phyloP scores from a whole-genome alignment of 495 filamentous ascomycete species.

The Podospora didyma region DNA sequence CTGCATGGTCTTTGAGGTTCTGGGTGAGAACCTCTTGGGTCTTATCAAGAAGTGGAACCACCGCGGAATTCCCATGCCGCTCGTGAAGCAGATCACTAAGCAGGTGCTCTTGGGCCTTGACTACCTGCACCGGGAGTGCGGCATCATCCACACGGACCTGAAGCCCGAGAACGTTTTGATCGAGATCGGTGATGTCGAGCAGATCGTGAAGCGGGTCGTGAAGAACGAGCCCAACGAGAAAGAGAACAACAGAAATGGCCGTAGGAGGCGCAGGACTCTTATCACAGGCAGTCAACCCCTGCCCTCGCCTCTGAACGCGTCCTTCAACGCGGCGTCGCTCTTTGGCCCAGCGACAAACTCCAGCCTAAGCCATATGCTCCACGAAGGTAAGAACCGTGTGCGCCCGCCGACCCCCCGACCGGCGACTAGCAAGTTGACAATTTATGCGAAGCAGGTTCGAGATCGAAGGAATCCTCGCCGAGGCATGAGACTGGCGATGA shows the following conservation, averaged over 20 bases:
- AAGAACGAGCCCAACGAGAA: slow-evolving; percentile 78
- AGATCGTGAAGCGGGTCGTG: slow-evolving; percentile 92
- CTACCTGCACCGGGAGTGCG: slow-evolving; percentile 95
- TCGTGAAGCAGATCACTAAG: slow-evolving; percentile 98
- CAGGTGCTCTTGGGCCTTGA: slow-evolving; percentile 94
- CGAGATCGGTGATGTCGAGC: slow-evolving; percentile 97
- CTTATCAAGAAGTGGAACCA: slow-evolving; percentile 99
- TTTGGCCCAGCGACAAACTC: slow-evolving; percentile 67
- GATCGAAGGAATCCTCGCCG: slow-evolving; percentile 48
- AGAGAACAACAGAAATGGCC: slow-evolving; percentile 91
- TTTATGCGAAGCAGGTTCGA: slow-evolving; percentile 29
- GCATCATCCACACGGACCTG: slow-evolving; percentile 97
- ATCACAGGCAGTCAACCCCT: slow-evolving; percentile 97
- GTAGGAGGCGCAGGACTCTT: slow-evolving; percentile 82
- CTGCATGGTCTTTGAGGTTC: slow-evolving; percentile 98
- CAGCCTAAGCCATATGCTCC: slow-evolving; percentile 79
- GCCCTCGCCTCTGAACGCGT: slow-evolving; percentile 90
- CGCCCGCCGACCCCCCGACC: background rate
- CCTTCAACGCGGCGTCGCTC: slow-evolving; percentile 72
- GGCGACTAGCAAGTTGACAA: background rate
- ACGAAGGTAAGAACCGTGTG: slow-evolving; percentile 61
- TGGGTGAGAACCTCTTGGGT: slow-evolving; percentile 92
- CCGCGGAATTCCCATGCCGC: slow-evolving; percentile 87
- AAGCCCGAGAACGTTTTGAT: slow-evolving; percentile 99
- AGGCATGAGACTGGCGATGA: slow-evolving; percentile 55